These are phyloP conservation scores for Apocynum venetum DNA, from an alignment of 257 asterid genomes.

Conservation along the genomic window DNA sequence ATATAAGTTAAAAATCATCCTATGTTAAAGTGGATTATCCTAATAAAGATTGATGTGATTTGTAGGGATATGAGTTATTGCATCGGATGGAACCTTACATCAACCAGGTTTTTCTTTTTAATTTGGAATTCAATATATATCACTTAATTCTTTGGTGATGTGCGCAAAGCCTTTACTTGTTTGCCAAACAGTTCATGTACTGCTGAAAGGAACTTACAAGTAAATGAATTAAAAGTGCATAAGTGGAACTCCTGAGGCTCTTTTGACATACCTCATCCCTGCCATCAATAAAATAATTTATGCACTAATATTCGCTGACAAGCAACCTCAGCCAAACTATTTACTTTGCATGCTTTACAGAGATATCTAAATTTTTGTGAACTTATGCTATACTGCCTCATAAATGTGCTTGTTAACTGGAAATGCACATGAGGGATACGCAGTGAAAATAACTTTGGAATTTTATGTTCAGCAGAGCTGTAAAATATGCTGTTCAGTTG, in stretches of 20 bases:
- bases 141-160: background rate
- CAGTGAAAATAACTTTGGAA: background rate
- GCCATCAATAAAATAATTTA: background rate
- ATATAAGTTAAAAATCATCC: slow-evolving; percentile 10
- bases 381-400: background rate
- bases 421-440: background rate
- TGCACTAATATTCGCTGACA: background rate
- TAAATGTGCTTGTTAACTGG: background rate
- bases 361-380: background rate
- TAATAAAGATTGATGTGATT: slow-evolving; percentile 21
- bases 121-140: background rate
- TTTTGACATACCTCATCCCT: background rate
- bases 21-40: slow-evolving; percentile 20
- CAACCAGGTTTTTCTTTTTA: slow-evolving; percentile 54
- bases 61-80: slow-evolving; percentile 87
- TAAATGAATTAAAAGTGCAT: background rate
- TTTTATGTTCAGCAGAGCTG: background rate
- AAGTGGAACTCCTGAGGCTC: background rate
- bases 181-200: background rate
- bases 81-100: slow-evolving; percentile 94
- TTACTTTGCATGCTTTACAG: background rate
- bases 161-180: background rate
- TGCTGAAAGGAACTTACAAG: background rate
- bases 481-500: background rate
- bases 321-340: background rate